Base-by-base conservation (phyloP, 2,329 filamentous ascomycete species). In the Tolypocladium endophyticum region DNA sequence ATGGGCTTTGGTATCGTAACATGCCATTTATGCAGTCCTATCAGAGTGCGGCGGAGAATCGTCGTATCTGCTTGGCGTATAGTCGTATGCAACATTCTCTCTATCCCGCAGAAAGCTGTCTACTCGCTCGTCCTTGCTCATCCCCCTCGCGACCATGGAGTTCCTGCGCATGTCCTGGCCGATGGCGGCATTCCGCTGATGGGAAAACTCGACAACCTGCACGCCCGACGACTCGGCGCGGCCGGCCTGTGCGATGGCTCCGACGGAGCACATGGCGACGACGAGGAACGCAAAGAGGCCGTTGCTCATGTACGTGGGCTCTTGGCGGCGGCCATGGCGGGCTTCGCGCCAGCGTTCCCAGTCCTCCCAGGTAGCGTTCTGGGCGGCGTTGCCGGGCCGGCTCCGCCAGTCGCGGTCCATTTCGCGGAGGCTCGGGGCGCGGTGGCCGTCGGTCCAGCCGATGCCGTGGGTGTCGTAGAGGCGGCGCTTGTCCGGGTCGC, bases 291-390 rank as follows among this genome's bases (percentile, higher is more conserved):
- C 83, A 69, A 97, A 97, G 16, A 86, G 81, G 50, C 86, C 84
- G 69, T 96, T 96, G 61, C 88, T 89, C 74, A 93, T 86, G 73
- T 86, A 89, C 58, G 86, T 66, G 0, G 82, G 81, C 63, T 80
- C 74, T 64, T 74, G 76, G 63, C 71, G 71, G 68, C 67, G 69
- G 65, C 79, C 76, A 56, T 79, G 72, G 69, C 78, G 70, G 72
- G 79, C 72, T 39, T 84, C 78, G 66, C 89, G 82, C 87, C 88
- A 96, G 53, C 81, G 81, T 76, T 96, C 90, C 92, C 92, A 97
- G 72, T 99, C 94, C 71, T 99, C 94, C 94, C 94, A 99, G 0
- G 94, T 97, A 0, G 91, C 94, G 71, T 97, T 97, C 66, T 76
- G 74, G 57, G 80, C 80, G 16, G 82, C 72, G 59, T 74, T 81